Evolutionary conservation across 805 yeast genomes (phyloP).

Genomic region (Millerago galiae): DNA sequence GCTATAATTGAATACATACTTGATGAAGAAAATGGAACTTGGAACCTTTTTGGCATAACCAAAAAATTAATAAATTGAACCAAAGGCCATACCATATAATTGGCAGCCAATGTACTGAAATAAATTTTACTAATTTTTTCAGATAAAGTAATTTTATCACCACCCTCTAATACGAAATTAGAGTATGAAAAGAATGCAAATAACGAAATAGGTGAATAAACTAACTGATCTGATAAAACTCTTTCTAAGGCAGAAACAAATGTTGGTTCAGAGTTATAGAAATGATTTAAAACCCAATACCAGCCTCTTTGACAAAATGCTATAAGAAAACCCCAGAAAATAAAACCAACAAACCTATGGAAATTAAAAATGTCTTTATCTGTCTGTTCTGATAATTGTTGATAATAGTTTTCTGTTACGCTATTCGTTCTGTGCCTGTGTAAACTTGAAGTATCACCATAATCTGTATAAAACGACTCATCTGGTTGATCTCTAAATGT

Average conservation of each 20-base stretch:
- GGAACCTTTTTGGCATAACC: slow-evolving; percentile 62
- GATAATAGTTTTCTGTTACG: slow-evolving; percentile 20
- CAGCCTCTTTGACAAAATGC: slow-evolving; percentile 83
- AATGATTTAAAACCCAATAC: slow-evolving; percentile 74
- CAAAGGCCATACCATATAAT: slow-evolving; percentile 75
- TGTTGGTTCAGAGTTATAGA: slow-evolving; percentile 77
- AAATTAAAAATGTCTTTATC: slow-evolving; percentile 45
- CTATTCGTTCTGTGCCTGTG: slow-evolving; percentile 27
- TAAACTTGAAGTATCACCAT: slow-evolving; percentile 23
- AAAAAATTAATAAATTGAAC: slow-evolving; percentile 73
- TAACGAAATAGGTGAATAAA: slow-evolving; percentile 83
- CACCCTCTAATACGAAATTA: slow-evolving; percentile 72
- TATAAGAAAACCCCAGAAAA: slow-evolving; percentile 80
- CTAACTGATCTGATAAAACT: slow-evolving; percentile 82
- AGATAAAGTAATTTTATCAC: slow-evolving; percentile 56
- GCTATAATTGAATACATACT: slow-evolving; percentile 30
- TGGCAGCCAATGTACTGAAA: slow-evolving; percentile 58
- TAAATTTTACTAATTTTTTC: slow-evolving; percentile 62
- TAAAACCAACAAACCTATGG: slow-evolving; percentile 68
- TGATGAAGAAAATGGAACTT: slow-evolving; percentile 88
- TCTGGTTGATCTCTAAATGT: slow-evolving; percentile 12
- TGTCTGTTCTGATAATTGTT: slow-evolving; percentile 24
- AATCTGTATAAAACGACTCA: slow-evolving; percentile 24
- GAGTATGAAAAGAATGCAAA: slow-evolving; percentile 79
- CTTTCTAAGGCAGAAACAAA: slow-evolving; percentile 79